Conservation (phyloP, 2,329 filamentous ascomycete species). For the Lachnum nothofagi region DNA sequence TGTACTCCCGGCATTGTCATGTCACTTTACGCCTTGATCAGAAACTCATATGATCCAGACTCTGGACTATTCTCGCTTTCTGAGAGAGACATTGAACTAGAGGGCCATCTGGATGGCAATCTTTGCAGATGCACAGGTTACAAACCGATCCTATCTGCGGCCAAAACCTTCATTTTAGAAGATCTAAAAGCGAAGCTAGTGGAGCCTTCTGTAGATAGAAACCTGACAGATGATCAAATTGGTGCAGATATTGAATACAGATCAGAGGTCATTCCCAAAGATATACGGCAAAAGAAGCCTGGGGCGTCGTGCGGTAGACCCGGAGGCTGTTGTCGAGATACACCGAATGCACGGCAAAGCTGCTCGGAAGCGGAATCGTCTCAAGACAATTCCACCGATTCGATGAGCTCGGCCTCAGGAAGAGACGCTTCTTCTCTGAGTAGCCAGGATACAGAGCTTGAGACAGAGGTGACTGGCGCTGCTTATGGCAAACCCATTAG, state of each 20-base stretch:
- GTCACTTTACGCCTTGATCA: constrained; percentile 85
- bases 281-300: constrained; percentile 4
- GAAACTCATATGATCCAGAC: constrained; percentile 68
- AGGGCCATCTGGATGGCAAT: constrained; percentile 89
- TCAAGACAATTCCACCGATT: constrained; percentile 2
- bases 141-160: constrained; percentile 83
- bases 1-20: constrained; percentile 97
- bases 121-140: constrained; percentile 93
- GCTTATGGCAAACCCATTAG: constrained; percentile 23
- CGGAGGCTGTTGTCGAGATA: constrained; percentile 65
- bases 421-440: constrained; percentile 15
- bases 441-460: constrained; percentile 6
- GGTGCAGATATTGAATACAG: constrained; percentile 16
- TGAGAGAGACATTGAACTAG: constrained; percentile 68
- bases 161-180: constrained; percentile 69
- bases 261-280: constrained; percentile 16
- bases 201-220: constrained; percentile 62
- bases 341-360: constrained; percentile 61
- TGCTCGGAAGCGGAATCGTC: constrained; percentile 49
- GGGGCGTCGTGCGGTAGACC: constrained; percentile 26
- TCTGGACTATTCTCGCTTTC: constrained; percentile 36
- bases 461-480: constrained; percentile 13
- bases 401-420: constrained; percentile 7
- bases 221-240: constrained; percentile 31
- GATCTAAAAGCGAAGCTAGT: constrained; percentile 40